Conservation (phyloP, 345 rosid genomes). For the Camelina neglecta region DNA sequence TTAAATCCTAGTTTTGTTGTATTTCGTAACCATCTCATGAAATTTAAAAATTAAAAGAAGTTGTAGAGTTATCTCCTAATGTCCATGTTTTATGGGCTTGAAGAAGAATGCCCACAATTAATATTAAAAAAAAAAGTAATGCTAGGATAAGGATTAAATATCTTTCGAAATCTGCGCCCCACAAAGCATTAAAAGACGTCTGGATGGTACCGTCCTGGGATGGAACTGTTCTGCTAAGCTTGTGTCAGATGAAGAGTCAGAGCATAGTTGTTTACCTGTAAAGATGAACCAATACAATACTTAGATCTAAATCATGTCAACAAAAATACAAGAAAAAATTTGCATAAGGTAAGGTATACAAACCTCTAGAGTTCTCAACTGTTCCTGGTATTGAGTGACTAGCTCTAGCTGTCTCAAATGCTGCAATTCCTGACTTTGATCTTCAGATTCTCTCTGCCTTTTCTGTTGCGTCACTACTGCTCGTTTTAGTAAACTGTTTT, state of each 20-base stretch:
- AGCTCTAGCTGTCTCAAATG: slow-evolving; percentile 76
- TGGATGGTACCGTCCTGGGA: slow-evolving; percentile 75
- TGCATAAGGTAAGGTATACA: slow-evolving; percentile 12
- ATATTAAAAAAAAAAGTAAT: no score
- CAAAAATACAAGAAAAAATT: neutral
- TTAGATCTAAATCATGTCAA: neutral
- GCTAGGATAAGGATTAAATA: no score
- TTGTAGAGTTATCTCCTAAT: no score
- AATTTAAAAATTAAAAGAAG: no score
- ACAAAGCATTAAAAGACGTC: slow-evolving; percentile 62
- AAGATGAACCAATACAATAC: neutral
- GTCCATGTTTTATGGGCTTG: no score
- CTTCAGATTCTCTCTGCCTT: slow-evolving; percentile 70
- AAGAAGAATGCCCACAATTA: no score
- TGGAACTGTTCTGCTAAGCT: slow-evolving; percentile 54
- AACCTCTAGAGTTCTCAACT: slow-evolving; percentile 86
- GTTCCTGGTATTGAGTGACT: slow-evolving; percentile 80
- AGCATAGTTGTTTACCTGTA: slow-evolving; percentile 73
- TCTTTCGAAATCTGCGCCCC: no score
- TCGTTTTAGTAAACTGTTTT: slow-evolving; percentile 73
- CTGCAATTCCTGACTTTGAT: slow-evolving; percentile 69
- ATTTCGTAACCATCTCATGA: no score
- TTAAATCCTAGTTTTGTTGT: no score
- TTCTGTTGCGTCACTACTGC: slow-evolving; percentile 85
- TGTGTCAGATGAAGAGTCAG: slow-evolving; percentile 73